Conservation (phyloP, 2,329 filamentous ascomycete genomes). For the Exophiala oligosperma region DNA sequence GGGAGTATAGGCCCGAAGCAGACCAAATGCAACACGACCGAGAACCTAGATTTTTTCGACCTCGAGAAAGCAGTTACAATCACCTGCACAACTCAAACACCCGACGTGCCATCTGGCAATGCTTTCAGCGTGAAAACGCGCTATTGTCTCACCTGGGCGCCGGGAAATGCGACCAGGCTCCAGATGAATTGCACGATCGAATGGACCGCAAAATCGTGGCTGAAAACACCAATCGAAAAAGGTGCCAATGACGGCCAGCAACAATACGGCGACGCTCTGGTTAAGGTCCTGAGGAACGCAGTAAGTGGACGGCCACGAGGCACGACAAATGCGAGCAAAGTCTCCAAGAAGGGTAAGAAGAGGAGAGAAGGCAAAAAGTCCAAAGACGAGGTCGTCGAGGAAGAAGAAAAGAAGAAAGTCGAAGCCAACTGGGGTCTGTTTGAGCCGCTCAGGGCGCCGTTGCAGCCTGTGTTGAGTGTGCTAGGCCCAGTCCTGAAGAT, state of each 20-base stretch:
- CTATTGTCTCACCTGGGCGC: conserved; percentile 91
- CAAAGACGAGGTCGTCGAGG: conserved; percentile 42
- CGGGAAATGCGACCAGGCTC: conserved; percentile 79
- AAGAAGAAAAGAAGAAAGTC: conserved; percentile 40
- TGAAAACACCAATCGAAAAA: conserved; percentile 95
- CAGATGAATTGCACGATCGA: conserved; percentile 89
- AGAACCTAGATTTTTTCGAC: conserved; percentile 81
- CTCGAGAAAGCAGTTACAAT: conserved; percentile 83
- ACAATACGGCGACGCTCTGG: conserved; percentile 77
- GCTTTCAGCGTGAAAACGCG: conserved; percentile 90
- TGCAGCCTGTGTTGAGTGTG: conserved; percentile 70
- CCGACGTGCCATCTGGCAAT: conserved; percentile 92
- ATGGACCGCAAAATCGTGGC: conserved; percentile 97
- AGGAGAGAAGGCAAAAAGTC: conserved; percentile 59
- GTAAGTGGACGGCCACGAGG: conserved; percentile 65
- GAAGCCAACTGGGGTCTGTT: conserved; percentile 71
- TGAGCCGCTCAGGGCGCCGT: conserved; percentile 70
- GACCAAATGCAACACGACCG: conserved; percentile 89
- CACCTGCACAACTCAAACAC: conserved; percentile 81
- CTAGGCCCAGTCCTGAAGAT: conserved; percentile 70
- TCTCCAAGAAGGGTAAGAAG: conserved; percentile 52
- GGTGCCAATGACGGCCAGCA: conserved; percentile 88
- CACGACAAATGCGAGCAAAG: conserved; percentile 47
- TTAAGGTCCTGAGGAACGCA: conserved; percentile 70
- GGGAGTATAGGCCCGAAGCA: conserved; percentile 85